Base-by-base conservation (phyloP, 305 asterid species). In the Petunia hybrid region DNA sequence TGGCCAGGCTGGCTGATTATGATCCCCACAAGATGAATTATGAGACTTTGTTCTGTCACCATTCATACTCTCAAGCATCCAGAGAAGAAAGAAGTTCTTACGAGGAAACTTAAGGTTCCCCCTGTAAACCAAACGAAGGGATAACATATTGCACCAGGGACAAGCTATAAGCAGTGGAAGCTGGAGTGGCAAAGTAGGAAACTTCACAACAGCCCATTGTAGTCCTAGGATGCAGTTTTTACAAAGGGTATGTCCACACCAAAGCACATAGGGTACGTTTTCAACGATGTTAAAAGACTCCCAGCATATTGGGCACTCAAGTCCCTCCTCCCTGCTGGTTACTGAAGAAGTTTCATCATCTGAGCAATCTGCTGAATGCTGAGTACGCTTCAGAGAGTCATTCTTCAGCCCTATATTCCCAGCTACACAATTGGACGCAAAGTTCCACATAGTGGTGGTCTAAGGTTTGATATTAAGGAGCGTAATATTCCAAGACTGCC, bases 31-130 rank as follows among this genome's bases (percentile, higher is more conserved):
- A 9, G 59, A 70, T 61, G 89, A 62, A 66, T 90, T 83, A 80
- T 80, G 91, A 48, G 91, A 85, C 76, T 83, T 90, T 69, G 86
- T 80, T 79, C 97, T 86, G 77, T 92, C 91, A 22, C 97, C 95
- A 69, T 91, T 92, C 93, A 92, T 92, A 84, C 94, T 92, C 92
- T 95, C 99, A 3, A 95, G 97, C 98, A 95, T 95, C 99, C 99
- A 95, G n/a, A 95, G 92, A 76, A 95, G 98, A 87, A 95, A 93
- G 89, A 90, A 95, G 88, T 95, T 95, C 79, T 95, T 95, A 43
- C 96, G 94, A 42, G 99, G 99, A 74, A 90, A 94, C 81, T 82
- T 94, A 48, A 95, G 90, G 87, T 86, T 87, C 40, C 97, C 97
- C 78, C 91, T 87, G 84, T 91, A 95, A 80, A 95, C 93, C 63